These are phyloP conservation scores for Annulohypoxylon bovei DNA, from an alignment of 495 filamentous ascomycete genomes.

Conservation along the genomic window DNA sequence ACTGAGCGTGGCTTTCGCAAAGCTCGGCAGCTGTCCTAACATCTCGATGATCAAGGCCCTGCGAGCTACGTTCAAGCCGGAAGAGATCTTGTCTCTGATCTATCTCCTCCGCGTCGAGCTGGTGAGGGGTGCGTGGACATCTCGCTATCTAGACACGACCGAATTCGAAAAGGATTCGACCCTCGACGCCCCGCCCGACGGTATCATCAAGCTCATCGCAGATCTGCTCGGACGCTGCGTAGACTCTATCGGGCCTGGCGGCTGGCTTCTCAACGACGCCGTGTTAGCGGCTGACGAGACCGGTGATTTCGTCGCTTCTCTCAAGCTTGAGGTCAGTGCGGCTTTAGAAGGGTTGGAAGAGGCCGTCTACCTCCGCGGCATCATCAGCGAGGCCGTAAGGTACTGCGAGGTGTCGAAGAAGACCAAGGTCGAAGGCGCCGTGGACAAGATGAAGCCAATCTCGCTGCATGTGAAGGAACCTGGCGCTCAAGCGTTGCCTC, in stretches of 20 bases:
- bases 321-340: constrained; percentile 78
- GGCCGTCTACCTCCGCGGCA: constrained; percentile 71
- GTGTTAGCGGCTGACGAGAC: constrained; percentile 61
- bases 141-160: constrained; percentile 66
- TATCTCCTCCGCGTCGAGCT: constrained; percentile 76
- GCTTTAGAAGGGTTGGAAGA: constrained; percentile 82
- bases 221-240: constrained; percentile 78
- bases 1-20: constrained; percentile 64
- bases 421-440: constrained; percentile 16
- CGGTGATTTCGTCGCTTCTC: constrained; percentile 71
- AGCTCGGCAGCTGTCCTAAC: constrained; percentile 71
- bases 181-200: constrained; percentile 63
- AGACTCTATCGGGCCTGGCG: constrained; percentile 83
- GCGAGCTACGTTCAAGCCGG: constrained; percentile 68
- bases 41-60: constrained; percentile 67
- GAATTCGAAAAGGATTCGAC: constrained; percentile 60
- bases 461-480: constrained; percentile 43
- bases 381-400: constrained; percentile 75
- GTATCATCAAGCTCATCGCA: constrained; percentile 66
- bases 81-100: constrained; percentile 77
- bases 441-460: constrained; percentile 37
- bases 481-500: constrained; percentile 60
- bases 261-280: constrained; percentile 76
- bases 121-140: constrained; percentile 72
- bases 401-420: constrained; percentile 64